Base-by-base conservation (phyloP, 805 yeast genomes). In the Lipomyces chichibuensis region DNA sequence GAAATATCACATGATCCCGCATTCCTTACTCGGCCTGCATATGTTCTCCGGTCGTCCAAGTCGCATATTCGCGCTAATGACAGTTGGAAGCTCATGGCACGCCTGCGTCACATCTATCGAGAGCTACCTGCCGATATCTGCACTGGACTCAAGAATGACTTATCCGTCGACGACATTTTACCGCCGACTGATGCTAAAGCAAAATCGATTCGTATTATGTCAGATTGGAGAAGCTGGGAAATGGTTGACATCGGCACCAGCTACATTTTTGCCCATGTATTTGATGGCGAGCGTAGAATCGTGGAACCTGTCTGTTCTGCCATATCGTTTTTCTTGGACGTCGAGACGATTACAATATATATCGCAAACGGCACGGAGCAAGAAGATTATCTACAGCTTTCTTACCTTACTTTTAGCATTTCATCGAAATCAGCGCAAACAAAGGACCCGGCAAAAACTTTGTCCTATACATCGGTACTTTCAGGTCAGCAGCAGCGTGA, bases 161-260 rank as follows among this genome's bases (percentile, higher is more conserved):
- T 81, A 85, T 20, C 54, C 8, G 27, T 13, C 14, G 70, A 65
- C 29, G 35, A 25, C 17, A 33, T 62, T 27, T 23, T 54, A 13
- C 62, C 70, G 0, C 88, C 91, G 0, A 70, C 67, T 0, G 79
- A 82, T 67, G 92, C 92, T 0, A 80, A 82, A 66, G 79, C 80
- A 8, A 82, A 82, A 17, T 90, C 91, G 1, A 76, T 86, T 29
- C 78, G 82, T 2, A 81, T 87, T 0, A 92, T 92, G 73, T 81
- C 87, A 0, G 80, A 83, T 14, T 95, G 98, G 98, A 85, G 98
- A 80, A 86, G 87, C 66, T 93, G 98, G 98, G 99, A 94, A 73
- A 88, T 90, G 56, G 82, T 87, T 39, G 85, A 85, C 72, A 83
- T 87, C 27, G 83, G 83, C n/a, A 79, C 84, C 51, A 83, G 87